These are phyloP conservation scores for Aegilops longissima DNA, from an alignment of 176 grass and related monocot species.

Conservation along the genomic window DNA sequence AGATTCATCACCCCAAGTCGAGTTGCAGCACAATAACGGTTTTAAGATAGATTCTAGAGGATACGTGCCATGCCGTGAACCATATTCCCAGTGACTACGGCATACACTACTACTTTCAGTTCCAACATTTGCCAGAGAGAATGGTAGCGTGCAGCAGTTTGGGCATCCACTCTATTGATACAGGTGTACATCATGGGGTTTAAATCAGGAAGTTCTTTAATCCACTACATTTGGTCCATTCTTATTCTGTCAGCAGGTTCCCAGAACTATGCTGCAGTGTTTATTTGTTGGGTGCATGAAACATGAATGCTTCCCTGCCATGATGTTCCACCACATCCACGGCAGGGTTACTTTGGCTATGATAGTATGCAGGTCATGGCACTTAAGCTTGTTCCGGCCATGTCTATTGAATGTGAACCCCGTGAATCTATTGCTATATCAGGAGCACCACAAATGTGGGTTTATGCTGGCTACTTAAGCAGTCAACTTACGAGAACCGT, in stretches of 20 bases:
- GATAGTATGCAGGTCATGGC: background rate
- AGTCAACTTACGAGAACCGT: background rate
- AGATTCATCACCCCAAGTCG: background rate
- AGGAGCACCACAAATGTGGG: background rate
- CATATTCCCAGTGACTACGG: background rate
- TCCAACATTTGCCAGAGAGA: background rate
- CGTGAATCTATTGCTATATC: background rate
- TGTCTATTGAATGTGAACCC: conserved; percentile 9
- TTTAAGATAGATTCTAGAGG: conserved; percentile 1
- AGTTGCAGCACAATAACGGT: background rate
- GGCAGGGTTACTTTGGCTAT: background rate
- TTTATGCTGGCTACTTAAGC: background rate
- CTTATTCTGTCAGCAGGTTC: background rate
- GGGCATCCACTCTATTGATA: background rate
- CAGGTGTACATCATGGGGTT: background rate
- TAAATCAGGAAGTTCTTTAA: background rate
- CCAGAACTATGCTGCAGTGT: background rate
- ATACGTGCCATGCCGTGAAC: background rate
- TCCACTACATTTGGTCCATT: background rate
- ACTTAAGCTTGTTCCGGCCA: background rate
- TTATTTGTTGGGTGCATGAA: background rate
- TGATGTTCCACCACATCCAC: background rate
- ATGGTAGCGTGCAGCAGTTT: background rate
- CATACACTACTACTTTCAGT: background rate
- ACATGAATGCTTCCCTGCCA: conserved; percentile 3